A percentile compares a stretch with the other conserved stretches of the same genome.
Evolutionary conservation across 495 filamentous ascomycete genomes (phyloP).

Genomic region (Penicillium desertorum): DNA sequence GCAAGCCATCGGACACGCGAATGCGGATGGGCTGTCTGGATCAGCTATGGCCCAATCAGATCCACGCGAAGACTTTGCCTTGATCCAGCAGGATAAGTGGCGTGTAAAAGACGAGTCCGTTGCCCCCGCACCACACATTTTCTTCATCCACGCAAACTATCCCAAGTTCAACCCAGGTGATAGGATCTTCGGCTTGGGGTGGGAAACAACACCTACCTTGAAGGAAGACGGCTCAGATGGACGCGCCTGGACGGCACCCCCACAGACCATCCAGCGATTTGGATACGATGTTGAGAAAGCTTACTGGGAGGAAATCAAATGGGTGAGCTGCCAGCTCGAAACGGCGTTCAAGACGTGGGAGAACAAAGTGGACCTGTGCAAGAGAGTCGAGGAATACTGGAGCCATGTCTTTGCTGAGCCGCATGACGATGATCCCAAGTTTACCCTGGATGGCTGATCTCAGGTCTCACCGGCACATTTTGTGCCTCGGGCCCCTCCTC

Average conservation of each 20-base stretch:
- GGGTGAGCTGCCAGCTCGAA: conserved; percentile 48
- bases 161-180: conserved; percentile 55
- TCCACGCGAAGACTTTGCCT: conserved; percentile 44
- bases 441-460: conserved; percentile 28
- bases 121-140: conserved; percentile 34
- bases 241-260: conserved; percentile 43
- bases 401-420: conserved; percentile 42
- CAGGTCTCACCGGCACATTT: background rate
- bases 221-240: conserved; percentile 39
- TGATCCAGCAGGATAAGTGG: conserved; percentile 38
- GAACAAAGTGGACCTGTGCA: conserved; percentile 37
- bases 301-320: conserved; percentile 54
- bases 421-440: conserved; percentile 39
- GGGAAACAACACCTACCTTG: conserved; percentile 42
- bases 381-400: conserved; percentile 43
- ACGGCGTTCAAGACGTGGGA: conserved; percentile 41
- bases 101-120: conserved; percentile 39
- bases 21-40: conserved; percentile 32
- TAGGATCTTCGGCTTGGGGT: conserved; percentile 41
- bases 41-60: conserved; percentile 50
- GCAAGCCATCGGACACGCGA: conserved; percentile 40
- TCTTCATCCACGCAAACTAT: conserved; percentile 57
- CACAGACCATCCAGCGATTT: conserved; percentile 39
- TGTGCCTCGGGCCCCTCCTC: background rate
- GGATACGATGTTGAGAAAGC: conserved; percentile 53